Base-by-base conservation (phyloP, 257 asterid genomes). In the Solanum peruvianum region DNA sequence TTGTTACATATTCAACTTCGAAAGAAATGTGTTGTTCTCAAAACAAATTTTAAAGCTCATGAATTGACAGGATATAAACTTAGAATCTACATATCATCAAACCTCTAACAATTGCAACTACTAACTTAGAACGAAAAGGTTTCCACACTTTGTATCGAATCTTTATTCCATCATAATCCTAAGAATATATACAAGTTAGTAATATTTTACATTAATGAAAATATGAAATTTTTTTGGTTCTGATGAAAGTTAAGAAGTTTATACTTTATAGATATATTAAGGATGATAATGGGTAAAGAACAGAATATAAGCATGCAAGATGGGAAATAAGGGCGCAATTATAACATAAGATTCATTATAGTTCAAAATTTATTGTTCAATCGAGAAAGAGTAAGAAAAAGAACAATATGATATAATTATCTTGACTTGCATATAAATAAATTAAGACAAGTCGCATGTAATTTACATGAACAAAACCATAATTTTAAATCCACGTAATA, bases 61-160 rank as follows among this genome's bases (percentile, higher is more conserved):
- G 0, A 45, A n/a, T 23, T 4, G 23, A 25, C 31, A 31, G 42
- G 67, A 49, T 14, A 4, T 10, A 3, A 72, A 93, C 99, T 93
- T 86, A 97, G 99, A 89, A 97, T 97, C 99, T 98, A 97, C 21
- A 95, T 91, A 58, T 95, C 91, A 88, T 97, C 99, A 44, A 96
- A 96, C 99, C 99, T 62, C 98, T 98, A 56, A 97, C 97, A 78
- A 95, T 89, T 11, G 97, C 98, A 85, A 98, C 99, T 49, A 98
- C 99, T 88, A 97, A 90, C 92, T 97, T 97, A 0, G 98, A 97
- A n/a, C 99, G 97, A 91, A 97, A 97, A 16, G 99, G 99, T 87
- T 96, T 97, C 98, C 99, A 97, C 4, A 97, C 97, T 86, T 33
- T 91, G 91, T 97, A 95, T 72, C 95, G 98, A 13, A 89, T n/a